A percentile compares a stretch with the other conserved stretches of the same genome.
Evolutionary conservation across 805 yeast species (phyloP).

Genomic region (Kuraishia molischiana): DNA sequence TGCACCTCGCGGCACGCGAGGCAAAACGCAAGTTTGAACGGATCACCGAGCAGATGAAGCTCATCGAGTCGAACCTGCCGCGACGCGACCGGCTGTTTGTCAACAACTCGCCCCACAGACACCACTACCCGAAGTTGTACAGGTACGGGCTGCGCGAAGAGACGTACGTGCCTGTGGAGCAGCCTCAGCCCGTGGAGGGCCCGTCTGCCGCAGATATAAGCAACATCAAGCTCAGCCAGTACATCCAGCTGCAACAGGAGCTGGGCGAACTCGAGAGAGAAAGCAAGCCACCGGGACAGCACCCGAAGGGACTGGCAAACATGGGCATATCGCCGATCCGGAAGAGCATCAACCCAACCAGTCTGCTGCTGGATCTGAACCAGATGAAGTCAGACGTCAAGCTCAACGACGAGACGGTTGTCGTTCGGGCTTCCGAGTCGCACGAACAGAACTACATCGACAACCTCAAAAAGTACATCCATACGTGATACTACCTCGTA

Average conservation of each 20-base stretch:
- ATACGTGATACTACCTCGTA: not conserved
- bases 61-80: conserved; percentile 26
- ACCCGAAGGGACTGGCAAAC: not conserved
- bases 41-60: conserved; percentile 16
- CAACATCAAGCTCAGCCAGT: conserved; percentile 3
- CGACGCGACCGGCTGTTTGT: conserved; percentile 24
- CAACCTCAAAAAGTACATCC: not conserved
- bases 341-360: not conserved
- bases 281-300: not conserved
- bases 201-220: not conserved
- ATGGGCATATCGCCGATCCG: not conserved
- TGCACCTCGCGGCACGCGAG: conserved; percentile 8
- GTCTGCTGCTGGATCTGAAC: not conserved
- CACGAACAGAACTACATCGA: not conserved
- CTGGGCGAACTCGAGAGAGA: not conserved
- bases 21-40: conserved; percentile 13
- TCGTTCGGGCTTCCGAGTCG: not conserved
- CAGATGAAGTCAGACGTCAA: not conserved
- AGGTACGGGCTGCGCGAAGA: conserved; percentile 10
- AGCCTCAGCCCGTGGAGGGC: conserved; percentile 12
- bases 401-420: not conserved
- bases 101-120: conserved; percentile 25
- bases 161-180: conserved; percentile 8
- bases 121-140: conserved; percentile 32
- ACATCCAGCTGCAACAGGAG: conserved; percentile 3